Conservation (phyloP, 1,284 basidiomycete species). For the Sporisorium scitamineum region DNA sequence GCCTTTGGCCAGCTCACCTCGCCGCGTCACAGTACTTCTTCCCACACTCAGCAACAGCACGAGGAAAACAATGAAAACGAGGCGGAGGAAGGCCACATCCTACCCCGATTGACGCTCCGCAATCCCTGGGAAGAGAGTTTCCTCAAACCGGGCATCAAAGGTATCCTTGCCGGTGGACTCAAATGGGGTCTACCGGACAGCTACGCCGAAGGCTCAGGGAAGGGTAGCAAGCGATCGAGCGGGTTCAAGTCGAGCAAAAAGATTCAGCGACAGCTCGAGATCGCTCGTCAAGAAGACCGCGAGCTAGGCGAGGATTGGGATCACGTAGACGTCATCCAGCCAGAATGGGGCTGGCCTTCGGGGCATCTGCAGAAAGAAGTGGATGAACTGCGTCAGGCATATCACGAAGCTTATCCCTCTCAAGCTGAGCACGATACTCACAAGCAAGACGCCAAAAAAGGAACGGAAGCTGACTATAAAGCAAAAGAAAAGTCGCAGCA, state of each 20-base stretch:
- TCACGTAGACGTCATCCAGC: slow-evolving; percentile 28
- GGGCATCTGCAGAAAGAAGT: slow-evolving; percentile 19
- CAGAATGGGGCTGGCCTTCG: slow-evolving; percentile 48
- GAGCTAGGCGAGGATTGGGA: slow-evolving; percentile 47
- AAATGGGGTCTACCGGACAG: slow-evolving; percentile 60
- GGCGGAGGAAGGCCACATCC: slow-evolving; percentile 25
- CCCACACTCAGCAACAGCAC: background rate
- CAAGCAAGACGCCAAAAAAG: background rate
- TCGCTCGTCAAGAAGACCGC: slow-evolving; percentile 17
- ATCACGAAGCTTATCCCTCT: background rate
- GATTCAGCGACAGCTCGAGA: slow-evolving; percentile 14
- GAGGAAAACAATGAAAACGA: slow-evolving; percentile 6
- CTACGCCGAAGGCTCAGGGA: slow-evolving; percentile 47
- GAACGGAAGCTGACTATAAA: slow-evolving; percentile 13
- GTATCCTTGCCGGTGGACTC: slow-evolving; percentile 49
- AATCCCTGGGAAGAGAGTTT: slow-evolving; percentile 59
- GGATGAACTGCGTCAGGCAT: slow-evolving; percentile 7
- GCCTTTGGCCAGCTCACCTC: slow-evolving; percentile 24
- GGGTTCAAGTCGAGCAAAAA: slow-evolving; percentile 34
- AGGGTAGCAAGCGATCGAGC: slow-evolving; percentile 8
- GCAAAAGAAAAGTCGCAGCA: slow-evolving; percentile 15
- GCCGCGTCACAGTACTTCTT: slow-evolving; percentile 7
- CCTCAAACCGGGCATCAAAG: slow-evolving; percentile 40
- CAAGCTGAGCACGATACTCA: background rate
- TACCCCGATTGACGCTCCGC: slow-evolving; percentile 42